Base-by-base conservation (phyloP, 805 yeast genomes). In the Myxozyma sirexii region DNA sequence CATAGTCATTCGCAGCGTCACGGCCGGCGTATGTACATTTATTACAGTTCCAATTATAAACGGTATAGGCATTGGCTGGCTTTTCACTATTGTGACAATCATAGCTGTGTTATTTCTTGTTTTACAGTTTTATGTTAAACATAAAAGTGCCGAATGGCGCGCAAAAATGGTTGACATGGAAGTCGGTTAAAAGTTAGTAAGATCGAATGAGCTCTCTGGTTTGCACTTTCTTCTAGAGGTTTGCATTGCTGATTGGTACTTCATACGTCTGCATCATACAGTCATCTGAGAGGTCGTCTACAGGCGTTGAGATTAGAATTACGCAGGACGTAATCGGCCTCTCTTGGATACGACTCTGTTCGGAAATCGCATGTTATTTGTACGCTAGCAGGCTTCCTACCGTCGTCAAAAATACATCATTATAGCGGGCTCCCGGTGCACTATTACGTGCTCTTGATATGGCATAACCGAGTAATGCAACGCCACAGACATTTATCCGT, bases 11-110 rank as follows among this genome's bases (percentile, higher is more conserved):
- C 79, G 97, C 67, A 87, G 84, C 78, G 75, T 83, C 1, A 75
- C 87, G 60, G 96, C 96, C 0, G 89, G 96, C 0, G 77, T 79
- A 1, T 92, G 90, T 10, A 84, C 91, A 1, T 90, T 90, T 70
- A 78, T 85, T 7, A 82, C 88, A 0, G 90, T 86, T 43, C 96
- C 96, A 0, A 76, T 88, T 68, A 75, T 86, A 17, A 68, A 70
- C 2, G 90, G 88, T 0, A 76, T 90, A 69, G 90, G 90, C 0
- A 75, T 82, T 1, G 96, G 96, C 0, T 83, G 87, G 65, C 75
- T 88, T 57, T 85, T 82, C 65, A 78, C 87, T 3, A 86, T 90
- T 68, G 73, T 86, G 54, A 84, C 88, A 1, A 87, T 90, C 8
- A 46, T 71, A 5, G 62, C 54, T 13, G 17, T 53, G 21, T n/a